A percentile compares a stretch with the other conserved stretches of the same genome.
phyloP scores from a whole-genome alignment of 805 yeast genomes.

The Yarrowia sp. region DNA sequence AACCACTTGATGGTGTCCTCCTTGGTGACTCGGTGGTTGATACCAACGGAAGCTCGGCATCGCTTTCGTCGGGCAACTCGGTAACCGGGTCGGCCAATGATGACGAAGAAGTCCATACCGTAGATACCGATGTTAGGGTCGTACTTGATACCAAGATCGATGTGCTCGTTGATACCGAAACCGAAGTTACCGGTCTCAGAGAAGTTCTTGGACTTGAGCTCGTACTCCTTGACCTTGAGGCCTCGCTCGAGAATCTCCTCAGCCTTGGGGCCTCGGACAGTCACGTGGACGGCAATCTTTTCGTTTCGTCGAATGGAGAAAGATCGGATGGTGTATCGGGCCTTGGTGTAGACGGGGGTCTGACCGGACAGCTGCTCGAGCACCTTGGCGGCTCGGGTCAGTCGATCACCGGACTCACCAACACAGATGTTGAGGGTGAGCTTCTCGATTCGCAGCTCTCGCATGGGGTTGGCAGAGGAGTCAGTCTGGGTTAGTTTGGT shows the following conservation, averaged over 20 bases:
- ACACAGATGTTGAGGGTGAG: conserved; percentile 99
- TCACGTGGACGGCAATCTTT: conserved; percentile 98
- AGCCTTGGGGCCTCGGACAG: conserved; percentile 99
- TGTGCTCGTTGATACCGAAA: conserved; percentile 99
- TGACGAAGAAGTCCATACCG: conserved; percentile 99
- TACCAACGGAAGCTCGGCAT: conserved; percentile 85
- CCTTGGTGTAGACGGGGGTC: conserved; percentile 99
- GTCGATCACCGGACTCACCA: conserved; percentile 99
- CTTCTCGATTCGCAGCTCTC: conserved; percentile 98
- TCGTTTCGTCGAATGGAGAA: conserved; percentile 99
- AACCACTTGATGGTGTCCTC: conserved; percentile 98
- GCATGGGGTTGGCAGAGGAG: conserved; percentile 80
- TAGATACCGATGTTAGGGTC: conserved; percentile 99
- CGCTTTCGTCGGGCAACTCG: conserved; percentile 96
- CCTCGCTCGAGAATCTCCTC: conserved; percentile 99
- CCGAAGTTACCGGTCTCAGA: conserved; percentile 99
- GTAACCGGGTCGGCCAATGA: conserved; percentile 99
- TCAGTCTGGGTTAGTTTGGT: conserved; percentile 45
- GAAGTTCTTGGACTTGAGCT: conserved; percentile 92
- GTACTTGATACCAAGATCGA: conserved; percentile 99
- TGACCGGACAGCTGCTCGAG: conserved; percentile 99
- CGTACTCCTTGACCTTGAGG: conserved; percentile 99
- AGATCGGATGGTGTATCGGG: conserved; percentile 99
- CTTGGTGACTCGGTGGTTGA: conserved; percentile 88
- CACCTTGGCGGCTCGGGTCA: conserved; percentile 99